Base-by-base conservation (phyloP, 1,139 yeast genomes). In the Pichia sp. region DNA sequence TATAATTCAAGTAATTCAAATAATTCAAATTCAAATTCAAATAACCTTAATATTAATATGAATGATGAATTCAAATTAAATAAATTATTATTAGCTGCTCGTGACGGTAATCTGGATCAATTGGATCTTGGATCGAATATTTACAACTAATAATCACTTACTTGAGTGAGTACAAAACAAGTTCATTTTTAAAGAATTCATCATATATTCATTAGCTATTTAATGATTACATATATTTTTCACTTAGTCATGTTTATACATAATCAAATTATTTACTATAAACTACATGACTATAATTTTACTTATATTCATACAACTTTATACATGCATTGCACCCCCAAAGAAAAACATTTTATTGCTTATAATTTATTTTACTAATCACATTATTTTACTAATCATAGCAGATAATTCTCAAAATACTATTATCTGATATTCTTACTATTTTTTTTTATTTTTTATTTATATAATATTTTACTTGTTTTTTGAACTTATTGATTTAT, bases 11-110 rank as follows among this genome's bases (percentile, higher is more conserved):
- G n/a, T 19, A 39, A 31, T 31, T 31, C 34, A 31, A 38, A 36
- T 19, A 39, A 31, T 31, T 14, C 34, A 31, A 38, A 36, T 19
- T 30, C 38, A 30, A 43, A 14, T 33, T 5, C 34, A 43, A 22
- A 8, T 11, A 33, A 30, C 31, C n/a, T 33, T 10, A 33, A 11
- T 25, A n/a, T 41, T 9, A 44, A 31, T 30, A 13, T 25, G 13
- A 52, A 60, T 25, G 65, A 62, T 34, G 67, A 66, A 36, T 48
- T 58, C 19, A 64, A 64, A 42, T 67, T 74, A 54, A 67, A 67
- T 50, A 64, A 63, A 45, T 51, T 65, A 10, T 56, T 64, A 30
- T 53, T 66, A 29, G 66, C 66, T 44, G 62, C 67, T n/a, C 57
- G 67, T 47, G 66, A 64, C 39, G 64, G 62, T 19, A 60, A 58